Percentiles rank a stretch among this genome's conserved stretches.
Conservation (phyloP, 148 eudicot species). For the Dysphania ambrosioides region DNA sequence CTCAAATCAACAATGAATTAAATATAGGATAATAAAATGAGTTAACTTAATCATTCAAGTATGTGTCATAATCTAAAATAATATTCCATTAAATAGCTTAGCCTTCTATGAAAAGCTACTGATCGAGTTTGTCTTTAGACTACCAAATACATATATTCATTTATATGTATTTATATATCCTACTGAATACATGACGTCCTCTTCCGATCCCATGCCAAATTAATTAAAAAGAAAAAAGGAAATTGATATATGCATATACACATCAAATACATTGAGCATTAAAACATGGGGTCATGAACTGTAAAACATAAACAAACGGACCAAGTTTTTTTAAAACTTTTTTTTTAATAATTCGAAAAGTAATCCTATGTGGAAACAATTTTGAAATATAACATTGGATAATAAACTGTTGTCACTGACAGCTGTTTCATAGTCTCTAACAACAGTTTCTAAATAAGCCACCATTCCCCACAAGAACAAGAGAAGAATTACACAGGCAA, state of each 20-base stretch:
- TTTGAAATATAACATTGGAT: too few relatives aligned
- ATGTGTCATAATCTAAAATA: constrained; percentile 4
- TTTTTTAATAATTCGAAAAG: too few relatives aligned
- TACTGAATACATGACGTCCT: background rate
- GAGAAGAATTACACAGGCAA: too few relatives aligned
- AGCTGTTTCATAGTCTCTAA: too few relatives aligned
- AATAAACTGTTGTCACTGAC: too few relatives aligned
- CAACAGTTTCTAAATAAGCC: too few relatives aligned
- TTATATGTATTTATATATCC: background rate
- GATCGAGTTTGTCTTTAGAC: background rate
- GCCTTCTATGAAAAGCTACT: constrained; percentile 4
- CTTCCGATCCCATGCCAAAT: background rate
- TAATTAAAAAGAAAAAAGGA: background rate
- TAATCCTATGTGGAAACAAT: too few relatives aligned
- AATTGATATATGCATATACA: background rate
- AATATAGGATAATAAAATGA: constrained; percentile 3
- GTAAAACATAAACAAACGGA: background rate
- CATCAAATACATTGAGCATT: background rate
- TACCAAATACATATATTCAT: background rate
- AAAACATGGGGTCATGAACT: constrained; percentile 25
- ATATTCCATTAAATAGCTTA: too few relatives aligned
- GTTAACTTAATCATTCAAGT: background rate
- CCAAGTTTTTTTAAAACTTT: too few relatives aligned
- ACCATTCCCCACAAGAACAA: too few relatives aligned
- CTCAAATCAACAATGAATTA: background rate